Base-by-base conservation (phyloP, 83 land plant species). In the Larix sibirica region DNA sequence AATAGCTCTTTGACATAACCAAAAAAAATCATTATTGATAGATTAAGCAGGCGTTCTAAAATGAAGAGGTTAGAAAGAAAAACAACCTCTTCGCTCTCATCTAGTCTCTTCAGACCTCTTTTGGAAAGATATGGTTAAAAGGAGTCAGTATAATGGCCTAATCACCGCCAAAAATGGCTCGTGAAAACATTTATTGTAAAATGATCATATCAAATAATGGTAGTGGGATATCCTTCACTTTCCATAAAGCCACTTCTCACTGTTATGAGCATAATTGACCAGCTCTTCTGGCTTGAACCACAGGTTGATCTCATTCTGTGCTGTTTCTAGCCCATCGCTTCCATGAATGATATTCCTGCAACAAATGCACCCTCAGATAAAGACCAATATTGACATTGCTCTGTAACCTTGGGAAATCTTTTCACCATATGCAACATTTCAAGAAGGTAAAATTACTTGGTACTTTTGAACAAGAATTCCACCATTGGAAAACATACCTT, bases 321-420 rank as follows among this genome's bases (percentile, higher is more conserved):
- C 99, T 7, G 99, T 97, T 83, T 97, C 96, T 2, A 95, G 99
- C 1, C 99, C 99, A 87, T 97, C 99, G 81, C 98, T 95, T n/a
- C 99, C 99, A 85, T 97, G 99, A 70, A 97, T 97, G 42, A 97
- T 97, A 80, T 97, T 97, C 83, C 99, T 96, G 90, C 59, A 88
- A 60, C 14, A 56, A 68, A 33, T 85, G 79, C 24, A 47, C 36
- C 58, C 36, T 62, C 47, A 26, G 23, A 26, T 81, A 70, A 14
- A 84, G 0, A 75, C n/a, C 47, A 47, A 50, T 17, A 40, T 50
- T 50, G 56, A 10, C 56, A 50, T 50, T 50, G 12, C 56, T 50
- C 9, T 50, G 56, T 50, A 50, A 50, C 12, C 56, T 9, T 50
- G 56, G 56, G 56, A 50, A 50, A 50, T 50, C 56, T 9, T 50